Evolutionary conservation across 2,329 filamentous ascomycete genomes (phyloP).

Genomic region (Aspergillus candidus): DNA sequence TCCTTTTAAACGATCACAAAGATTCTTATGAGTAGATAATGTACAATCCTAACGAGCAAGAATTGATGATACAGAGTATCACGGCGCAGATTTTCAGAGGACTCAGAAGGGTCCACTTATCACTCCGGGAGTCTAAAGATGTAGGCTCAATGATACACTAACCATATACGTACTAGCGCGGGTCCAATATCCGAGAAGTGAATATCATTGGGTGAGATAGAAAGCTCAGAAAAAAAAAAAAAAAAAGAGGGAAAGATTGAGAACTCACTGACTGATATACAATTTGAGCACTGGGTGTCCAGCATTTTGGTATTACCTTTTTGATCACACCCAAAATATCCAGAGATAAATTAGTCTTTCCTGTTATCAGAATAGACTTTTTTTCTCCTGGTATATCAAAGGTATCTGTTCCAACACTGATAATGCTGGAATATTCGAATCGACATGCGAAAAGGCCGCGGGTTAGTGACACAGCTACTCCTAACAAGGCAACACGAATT

Average conservation of each 20-base stretch:
- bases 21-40: no score
- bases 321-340: background rate
- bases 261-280: background rate
- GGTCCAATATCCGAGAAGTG: no score
- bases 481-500: conserved; percentile 16
- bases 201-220: no score
- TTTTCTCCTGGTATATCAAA: background rate
- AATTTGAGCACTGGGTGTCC: background rate
- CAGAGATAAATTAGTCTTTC: background rate
- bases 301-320: background rate
- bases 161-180: background rate
- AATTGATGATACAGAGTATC: no score
- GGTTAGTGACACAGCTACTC: conserved; percentile 20
- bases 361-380: background rate
- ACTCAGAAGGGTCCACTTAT: no score
- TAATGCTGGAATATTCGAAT: conserved; percentile 14
- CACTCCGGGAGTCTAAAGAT: no score
- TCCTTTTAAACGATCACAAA: no score
- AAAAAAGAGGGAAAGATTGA: background rate
- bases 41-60: no score
- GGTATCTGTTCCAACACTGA: conserved; percentile 9
- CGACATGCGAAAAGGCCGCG: conserved; percentile 27
- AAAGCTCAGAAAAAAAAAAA: background rate
- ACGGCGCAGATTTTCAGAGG: no score
- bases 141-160: background rate